Conservation (phyloP, 2,329 filamentous ascomycete species). For the Neonectria magnoliae region DNA sequence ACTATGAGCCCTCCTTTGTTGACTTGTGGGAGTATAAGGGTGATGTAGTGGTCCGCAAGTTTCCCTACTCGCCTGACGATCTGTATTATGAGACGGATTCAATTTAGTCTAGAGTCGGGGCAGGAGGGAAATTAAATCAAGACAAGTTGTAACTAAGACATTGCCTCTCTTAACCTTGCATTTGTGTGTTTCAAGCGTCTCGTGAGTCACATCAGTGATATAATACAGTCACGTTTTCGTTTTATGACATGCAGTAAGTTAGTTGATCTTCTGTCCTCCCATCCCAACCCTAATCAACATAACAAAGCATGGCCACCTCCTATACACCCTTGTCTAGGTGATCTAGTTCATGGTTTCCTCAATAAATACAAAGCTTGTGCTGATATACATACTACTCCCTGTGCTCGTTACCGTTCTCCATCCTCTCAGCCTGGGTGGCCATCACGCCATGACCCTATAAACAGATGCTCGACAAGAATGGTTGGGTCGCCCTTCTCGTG, state of each 20-base stretch:
- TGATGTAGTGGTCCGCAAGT: conserved; percentile 35
- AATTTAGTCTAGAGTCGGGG: background rate
- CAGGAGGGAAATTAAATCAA: background rate
- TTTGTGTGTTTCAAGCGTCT: background rate
- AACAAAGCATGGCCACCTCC: background rate
- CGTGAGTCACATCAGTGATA: too few relatives aligned
- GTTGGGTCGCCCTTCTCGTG: conserved; percentile 27
- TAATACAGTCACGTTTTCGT: too few relatives aligned
- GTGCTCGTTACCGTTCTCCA: background rate
- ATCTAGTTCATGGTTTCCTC: background rate
- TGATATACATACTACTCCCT: background rate
- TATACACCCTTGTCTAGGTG: background rate
- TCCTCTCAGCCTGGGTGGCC: conserved; percentile 26
- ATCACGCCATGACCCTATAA: conserved; percentile 33
- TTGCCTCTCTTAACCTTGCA: background rate
- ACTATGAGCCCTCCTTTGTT: conserved; percentile 40
- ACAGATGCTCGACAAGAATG: conserved; percentile 34
- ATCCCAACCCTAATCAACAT: background rate
- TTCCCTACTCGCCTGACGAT: conserved; percentile 10
- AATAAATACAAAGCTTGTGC: background rate
- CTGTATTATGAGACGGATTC: conserved; percentile 15
- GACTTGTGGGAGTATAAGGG: conserved; percentile 49
- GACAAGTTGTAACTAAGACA: too few relatives aligned
- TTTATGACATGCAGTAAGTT: background rate
- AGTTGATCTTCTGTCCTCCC: background rate